A percentile compares a stretch with the other conserved stretches of the same genome.
These are phyloP conservation scores for Metschnikowia gelsemii DNA, from an alignment of 805 yeast genomes.

Conservation along the genomic window DNA sequence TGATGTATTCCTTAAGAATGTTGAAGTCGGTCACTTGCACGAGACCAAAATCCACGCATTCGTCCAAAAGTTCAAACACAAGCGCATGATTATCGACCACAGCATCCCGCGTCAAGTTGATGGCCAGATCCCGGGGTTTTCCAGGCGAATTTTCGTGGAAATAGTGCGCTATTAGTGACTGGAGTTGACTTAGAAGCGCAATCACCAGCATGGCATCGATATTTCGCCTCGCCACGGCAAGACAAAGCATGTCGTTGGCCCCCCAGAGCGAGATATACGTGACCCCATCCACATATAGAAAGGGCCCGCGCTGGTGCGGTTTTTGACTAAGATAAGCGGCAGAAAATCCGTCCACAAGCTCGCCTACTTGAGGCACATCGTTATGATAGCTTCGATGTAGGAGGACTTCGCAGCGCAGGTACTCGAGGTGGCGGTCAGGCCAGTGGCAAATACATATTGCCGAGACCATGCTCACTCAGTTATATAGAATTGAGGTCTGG, in stretches of 20 bases:
- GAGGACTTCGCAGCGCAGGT: conserved; percentile 31
- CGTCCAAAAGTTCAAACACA: conserved; percentile 82
- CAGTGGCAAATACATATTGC: conserved; percentile 39
- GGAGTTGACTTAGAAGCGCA: conserved; percentile 49
- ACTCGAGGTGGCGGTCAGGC: conserved; percentile 28
- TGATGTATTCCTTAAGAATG: conserved; percentile 74
- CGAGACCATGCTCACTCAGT: conserved; percentile 39
- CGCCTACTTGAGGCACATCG: conserved; percentile 27
- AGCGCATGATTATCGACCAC: conserved; percentile 72
- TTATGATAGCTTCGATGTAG: conserved; percentile 36
- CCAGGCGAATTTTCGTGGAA: conserved; percentile 19
- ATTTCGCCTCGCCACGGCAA: conserved; percentile 46
- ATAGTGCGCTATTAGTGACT: conserved; percentile 30
- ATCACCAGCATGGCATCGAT: conserved; percentile 58
- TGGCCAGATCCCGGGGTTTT: no score
- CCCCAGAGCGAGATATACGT: conserved; percentile 52
- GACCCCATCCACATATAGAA: conserved; percentile 48
- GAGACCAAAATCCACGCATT: conserved; percentile 86
- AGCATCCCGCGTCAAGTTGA: conserved; percentile 41
- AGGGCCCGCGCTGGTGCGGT: conserved; percentile 33
- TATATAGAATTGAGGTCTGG: not conserved
- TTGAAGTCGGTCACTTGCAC: conserved; percentile 81
- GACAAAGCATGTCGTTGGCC: conserved; percentile 43
- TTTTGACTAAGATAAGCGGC: conserved; percentile 21
- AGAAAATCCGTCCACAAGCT: conserved; percentile 29